A percentile compares a stretch with the other conserved stretches of the same genome.
These are phyloP conservation scores for Trypanosoma scelopori DNA, from an alignment of 208 protist species.

Conservation along the genomic window DNA sequence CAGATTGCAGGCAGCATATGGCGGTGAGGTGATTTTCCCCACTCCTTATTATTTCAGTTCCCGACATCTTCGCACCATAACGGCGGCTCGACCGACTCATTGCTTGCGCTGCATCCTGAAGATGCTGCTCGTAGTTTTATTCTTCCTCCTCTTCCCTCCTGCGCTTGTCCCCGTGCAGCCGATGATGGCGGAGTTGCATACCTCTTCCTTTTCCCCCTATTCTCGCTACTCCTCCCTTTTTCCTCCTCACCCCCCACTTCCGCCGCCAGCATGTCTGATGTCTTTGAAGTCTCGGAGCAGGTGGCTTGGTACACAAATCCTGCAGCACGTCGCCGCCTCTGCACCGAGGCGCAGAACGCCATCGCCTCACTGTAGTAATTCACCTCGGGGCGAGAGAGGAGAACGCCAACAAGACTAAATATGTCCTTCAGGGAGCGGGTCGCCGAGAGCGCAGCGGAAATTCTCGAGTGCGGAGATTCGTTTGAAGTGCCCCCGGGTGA, in stretches of 20 bases:
- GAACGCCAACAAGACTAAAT: conserved; percentile 46
- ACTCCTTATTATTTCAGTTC: conserved; percentile 2
- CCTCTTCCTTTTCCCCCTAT: not conserved
- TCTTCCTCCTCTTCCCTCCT: not conserved
- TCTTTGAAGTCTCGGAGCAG: too few relatives aligned
- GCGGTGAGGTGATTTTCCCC: not conserved
- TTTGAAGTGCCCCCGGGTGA: too few relatives aligned
- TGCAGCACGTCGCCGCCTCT: conserved; percentile 12
- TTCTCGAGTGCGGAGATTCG: conserved; percentile 7
- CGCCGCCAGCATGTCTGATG: too few relatives aligned
- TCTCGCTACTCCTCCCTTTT: too few relatives aligned
- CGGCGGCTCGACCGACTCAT: conserved; percentile 1
- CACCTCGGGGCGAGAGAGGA: conserved; percentile 39
- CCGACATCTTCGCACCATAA: conserved; percentile 23
- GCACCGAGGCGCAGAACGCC: conserved; percentile 17
- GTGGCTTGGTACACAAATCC: conserved; percentile 2
- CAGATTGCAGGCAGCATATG: too few relatives aligned
- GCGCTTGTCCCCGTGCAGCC: not conserved
- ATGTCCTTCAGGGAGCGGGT: conserved; percentile 41
- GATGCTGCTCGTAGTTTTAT: not conserved
- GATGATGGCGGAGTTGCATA: not conserved
- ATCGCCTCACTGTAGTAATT: conserved; percentile 53
- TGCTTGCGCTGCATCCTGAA: not conserved
- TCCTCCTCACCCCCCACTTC: too few relatives aligned
- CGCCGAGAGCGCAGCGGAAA: conserved; percentile 29